Conservation (phyloP, 257 asterid species). For the Ligustrum vulgare region DNA sequence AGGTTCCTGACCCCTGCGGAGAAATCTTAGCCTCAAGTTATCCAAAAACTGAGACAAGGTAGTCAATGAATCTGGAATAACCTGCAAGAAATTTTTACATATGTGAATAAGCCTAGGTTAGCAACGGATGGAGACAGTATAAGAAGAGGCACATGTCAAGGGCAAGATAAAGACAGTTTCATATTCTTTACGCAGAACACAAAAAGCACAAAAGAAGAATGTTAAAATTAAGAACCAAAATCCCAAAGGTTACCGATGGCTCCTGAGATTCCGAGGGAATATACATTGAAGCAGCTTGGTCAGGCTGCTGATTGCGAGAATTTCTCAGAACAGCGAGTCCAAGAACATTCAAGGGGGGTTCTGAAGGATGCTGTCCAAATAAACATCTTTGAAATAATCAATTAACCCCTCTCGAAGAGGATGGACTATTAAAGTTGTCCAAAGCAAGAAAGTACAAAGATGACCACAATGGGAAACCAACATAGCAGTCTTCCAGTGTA, state of each 20-base stretch:
- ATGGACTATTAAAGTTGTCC: constrained; percentile 13
- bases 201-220: not conserved
- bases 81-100: constrained; percentile 43
- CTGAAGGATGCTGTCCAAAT: constrained; percentile 52
- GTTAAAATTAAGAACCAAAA: not conserved
- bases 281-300: constrained; percentile 45
- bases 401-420: constrained; percentile 4
- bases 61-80: constrained; percentile 72
- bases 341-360: constrained; percentile 35
- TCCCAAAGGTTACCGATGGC: constrained; percentile 58
- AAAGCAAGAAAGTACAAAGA: constrained; percentile 20
- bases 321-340: constrained; percentile 44
- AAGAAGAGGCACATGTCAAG: not conserved
- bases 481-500: not conserved
- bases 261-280: constrained; percentile 57
- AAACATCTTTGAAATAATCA: constrained; percentile 16
- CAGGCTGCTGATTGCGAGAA: constrained; percentile 46
- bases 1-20: constrained; percentile 51
- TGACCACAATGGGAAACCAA: constrained; percentile 13
- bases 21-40: constrained; percentile 75
- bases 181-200: not conserved
- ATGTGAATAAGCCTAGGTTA: constrained; percentile 8
- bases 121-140: not conserved
- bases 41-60: constrained; percentile 66
- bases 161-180: not conserved